Percentiles rank a stretch among this genome's conserved stretches.
Conservation (phyloP, 495 filamentous ascomycete species). For the Pseudevernia furfuracea region DNA sequence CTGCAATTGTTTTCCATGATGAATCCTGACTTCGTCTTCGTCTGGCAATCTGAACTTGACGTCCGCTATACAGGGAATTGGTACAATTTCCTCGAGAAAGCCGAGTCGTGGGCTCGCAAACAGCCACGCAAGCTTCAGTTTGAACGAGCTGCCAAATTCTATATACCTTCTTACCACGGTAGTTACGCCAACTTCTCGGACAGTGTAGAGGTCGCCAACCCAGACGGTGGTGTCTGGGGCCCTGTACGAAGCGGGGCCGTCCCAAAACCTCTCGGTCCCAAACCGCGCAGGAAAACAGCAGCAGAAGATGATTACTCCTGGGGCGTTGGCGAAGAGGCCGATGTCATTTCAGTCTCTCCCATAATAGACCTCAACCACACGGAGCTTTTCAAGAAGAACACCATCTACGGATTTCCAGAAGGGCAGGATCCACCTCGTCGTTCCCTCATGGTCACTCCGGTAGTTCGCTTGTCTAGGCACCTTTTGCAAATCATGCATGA, state of each 20-base stretch:
- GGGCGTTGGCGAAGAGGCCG: neutral
- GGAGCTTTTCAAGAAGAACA: neutral
- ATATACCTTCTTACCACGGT: conserved; percentile 42
- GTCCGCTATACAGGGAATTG: conserved; percentile 59
- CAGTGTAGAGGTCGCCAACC: neutral
- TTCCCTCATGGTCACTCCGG: conserved; percentile 4
- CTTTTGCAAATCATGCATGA: neutral
- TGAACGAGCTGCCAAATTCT: neutral
- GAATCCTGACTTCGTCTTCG: conserved; percentile 60
- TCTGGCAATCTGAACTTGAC: conserved; percentile 74
- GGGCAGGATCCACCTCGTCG: neutral
- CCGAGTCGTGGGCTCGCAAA: conserved; percentile 29
- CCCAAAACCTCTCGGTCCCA: neutral
- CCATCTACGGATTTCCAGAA: conserved; percentile 5
- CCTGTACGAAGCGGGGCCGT: neutral
- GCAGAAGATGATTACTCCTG: neutral
- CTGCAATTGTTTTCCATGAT: conserved; percentile 46
- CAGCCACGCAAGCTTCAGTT: neutral
- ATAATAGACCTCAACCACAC: neutral
- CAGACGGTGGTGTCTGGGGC: conserved; percentile 12
- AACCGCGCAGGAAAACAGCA: neutral
- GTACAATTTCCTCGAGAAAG: conserved; percentile 57
- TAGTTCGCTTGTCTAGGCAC: neutral
- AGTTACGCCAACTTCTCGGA: conserved; percentile 43
- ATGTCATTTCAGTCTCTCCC: neutral